Percentiles rank a stretch among this genome's conserved stretches.
Evolutionary conservation across 1,284 basidiomycete species (phyloP).

Genomic region (Cutaneotrichosporon sp.): DNA sequence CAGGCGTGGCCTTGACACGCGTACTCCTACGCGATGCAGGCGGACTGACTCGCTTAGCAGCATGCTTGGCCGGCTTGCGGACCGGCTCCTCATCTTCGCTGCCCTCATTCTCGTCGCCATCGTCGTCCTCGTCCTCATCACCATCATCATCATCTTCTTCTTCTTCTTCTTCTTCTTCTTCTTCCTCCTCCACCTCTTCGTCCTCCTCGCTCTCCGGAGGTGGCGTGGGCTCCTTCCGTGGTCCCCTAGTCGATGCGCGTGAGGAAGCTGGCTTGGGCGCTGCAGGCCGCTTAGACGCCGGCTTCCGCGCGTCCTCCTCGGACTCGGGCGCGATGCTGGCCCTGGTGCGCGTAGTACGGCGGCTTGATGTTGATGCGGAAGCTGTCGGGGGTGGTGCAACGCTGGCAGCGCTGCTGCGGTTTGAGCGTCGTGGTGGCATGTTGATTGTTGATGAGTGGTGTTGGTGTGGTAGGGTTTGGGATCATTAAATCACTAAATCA

Average conservation of each 20-base stretch:
- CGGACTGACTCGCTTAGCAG: neutral
- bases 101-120: neutral
- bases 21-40: slow-evolving; percentile 4
- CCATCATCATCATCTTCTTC: slow-evolving; percentile 8
- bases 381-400: neutral
- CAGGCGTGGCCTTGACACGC: slow-evolving; percentile 8
- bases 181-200: neutral
- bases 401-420: slow-evolving; percentile 5
- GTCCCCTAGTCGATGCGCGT: neutral
- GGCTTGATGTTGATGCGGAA: slow-evolving; percentile 1
- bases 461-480: neutral
- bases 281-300: neutral
- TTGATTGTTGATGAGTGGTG: slow-evolving; percentile 7
- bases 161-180: neutral
- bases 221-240: neutral
- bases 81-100: neutral
- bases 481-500: neutral
- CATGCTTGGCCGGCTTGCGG: neutral
- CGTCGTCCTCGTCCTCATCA: neutral
- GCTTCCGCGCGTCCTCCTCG: neutral
- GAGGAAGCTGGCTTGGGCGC: neutral
- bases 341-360: slow-evolving; percentile 1
- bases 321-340: neutral
- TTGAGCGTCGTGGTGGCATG: slow-evolving; percentile 25
- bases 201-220: neutral